Evolutionary conservation across 441 rosid species (phyloP).

Genomic region (Mallotus repandus): DNA sequence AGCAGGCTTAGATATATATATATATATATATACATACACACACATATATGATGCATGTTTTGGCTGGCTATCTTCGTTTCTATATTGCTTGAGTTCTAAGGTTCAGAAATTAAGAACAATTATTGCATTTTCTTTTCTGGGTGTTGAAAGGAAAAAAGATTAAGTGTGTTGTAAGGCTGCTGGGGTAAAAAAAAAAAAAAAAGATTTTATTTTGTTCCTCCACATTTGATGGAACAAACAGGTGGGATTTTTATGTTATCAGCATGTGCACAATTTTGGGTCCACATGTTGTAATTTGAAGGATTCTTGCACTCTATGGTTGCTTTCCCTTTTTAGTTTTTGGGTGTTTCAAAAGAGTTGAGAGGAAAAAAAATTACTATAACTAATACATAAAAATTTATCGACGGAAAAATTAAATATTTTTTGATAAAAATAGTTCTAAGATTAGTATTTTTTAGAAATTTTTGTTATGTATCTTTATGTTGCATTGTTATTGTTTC

Average conservation of each 20-base stretch:
- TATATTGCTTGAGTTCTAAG: conserved; percentile 1
- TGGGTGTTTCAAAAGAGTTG: too few species aligned
- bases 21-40: too few species aligned
- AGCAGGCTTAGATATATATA: not conserved
- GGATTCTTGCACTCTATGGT: too few species aligned
- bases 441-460: too few species aligned
- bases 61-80: not conserved
- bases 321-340: too few species aligned
- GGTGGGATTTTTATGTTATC: not conserved
- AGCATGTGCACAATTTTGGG: not conserved
- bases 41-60: not conserved
- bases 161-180: conserved; percentile 10
- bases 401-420: too few species aligned
- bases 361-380: too few species aligned
- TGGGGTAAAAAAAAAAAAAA: not conserved
- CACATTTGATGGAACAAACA: not conserved
- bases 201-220: not conserved
- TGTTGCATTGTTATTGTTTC: too few species aligned
- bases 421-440: too few species aligned
- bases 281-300: not conserved
- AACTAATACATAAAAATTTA: too few species aligned
- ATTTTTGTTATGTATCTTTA: too few species aligned
- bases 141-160: not conserved
- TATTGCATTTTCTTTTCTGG: not conserved
- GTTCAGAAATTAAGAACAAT: not conserved